Percentiles rank a stretch among this genome's conserved stretches.
Evolutionary conservation across 2,329 filamentous ascomycete genomes (phyloP).

Genomic region (Neofusicoccum parvum): DNA sequence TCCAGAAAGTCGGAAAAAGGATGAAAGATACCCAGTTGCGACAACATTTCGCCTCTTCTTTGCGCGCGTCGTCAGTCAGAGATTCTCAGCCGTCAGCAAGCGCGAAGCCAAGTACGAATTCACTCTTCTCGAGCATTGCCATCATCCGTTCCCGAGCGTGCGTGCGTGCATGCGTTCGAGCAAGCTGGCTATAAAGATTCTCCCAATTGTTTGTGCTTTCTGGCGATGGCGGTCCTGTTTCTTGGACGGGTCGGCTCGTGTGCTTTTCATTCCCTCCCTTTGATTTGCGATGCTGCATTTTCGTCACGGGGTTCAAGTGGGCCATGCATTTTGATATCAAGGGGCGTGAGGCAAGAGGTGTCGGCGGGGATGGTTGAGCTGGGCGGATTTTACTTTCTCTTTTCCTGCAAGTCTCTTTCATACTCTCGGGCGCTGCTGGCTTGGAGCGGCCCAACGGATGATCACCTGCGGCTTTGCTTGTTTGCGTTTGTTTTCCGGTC

Average conservation of each 20-base stretch:
- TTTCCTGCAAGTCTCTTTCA: neutral
- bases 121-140: constrained; percentile 12
- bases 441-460: neutral
- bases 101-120: constrained; percentile 3
- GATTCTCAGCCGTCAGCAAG: neutral
- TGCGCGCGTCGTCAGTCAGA: neutral
- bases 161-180: constrained; percentile 8
- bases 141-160: neutral
- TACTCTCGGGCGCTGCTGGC: neutral
- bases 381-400: constrained; percentile 8
- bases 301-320: constrained; percentile 8
- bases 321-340: constrained; percentile 14
- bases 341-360: neutral
- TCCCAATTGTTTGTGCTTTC: constrained; percentile 6
- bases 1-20: constrained; percentile 11
- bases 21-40: constrained; percentile 20
- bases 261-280: constrained; percentile 14
- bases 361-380: neutral
- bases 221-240: neutral
- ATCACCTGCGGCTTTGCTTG: neutral
- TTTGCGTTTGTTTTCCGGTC: neutral
- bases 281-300: constrained; percentile 4
- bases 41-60: constrained; percentile 6
- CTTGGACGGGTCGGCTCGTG: neutral
- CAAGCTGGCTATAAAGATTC: constrained; percentile 4